These are phyloP conservation scores for Tolypocladium tundrense DNA, from an alignment of 2,329 filamentous ascomycete species.

Conservation along the genomic window DNA sequence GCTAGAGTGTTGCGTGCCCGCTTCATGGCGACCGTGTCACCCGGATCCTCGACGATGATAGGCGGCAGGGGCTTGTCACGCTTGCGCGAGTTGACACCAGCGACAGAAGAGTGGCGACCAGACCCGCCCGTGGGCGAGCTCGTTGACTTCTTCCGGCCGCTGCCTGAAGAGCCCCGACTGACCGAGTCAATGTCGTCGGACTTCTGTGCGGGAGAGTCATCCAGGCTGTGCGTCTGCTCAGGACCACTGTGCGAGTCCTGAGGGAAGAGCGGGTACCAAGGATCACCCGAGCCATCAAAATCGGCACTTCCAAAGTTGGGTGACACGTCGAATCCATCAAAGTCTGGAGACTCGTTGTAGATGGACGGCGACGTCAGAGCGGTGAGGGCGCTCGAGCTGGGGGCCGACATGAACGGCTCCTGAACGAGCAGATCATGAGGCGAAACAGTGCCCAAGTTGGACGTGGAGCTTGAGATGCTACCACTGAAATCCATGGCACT, in stretches of 20 bases:
- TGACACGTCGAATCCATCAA: slow-evolving; percentile 67
- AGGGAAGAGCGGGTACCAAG: slow-evolving; percentile 69
- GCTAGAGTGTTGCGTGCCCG: slow-evolving; percentile 88
- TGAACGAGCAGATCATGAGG: slow-evolving; percentile 70
- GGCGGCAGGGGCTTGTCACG: slow-evolving; percentile 73
- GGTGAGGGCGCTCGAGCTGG: slow-evolving; percentile 73
- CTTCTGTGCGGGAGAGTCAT: slow-evolving; percentile 31
- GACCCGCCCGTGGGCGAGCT: slow-evolving; percentile 28
- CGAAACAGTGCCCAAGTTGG: slow-evolving; percentile 63
- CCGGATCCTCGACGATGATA: slow-evolving; percentile 64
- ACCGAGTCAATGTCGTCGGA: slow-evolving; percentile 39
- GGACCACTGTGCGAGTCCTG: slow-evolving; percentile 25
- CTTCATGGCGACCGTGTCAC: slow-evolving; percentile 74
- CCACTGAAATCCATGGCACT: slow-evolving; percentile 40
- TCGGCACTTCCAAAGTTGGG: slow-evolving; percentile 60
- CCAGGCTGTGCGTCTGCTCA: slow-evolving; percentile 15
- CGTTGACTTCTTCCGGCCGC: slow-evolving; percentile 36
- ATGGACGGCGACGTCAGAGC: slow-evolving; percentile 78
- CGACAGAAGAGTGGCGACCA: slow-evolving; percentile 54
- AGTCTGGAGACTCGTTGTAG: slow-evolving; percentile 66
- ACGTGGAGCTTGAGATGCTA: slow-evolving; percentile 37
- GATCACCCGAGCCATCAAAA: slow-evolving; percentile 37
- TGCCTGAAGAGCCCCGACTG: slow-evolving; percentile 25
- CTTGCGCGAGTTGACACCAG: slow-evolving; percentile 63
- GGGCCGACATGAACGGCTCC: slow-evolving; percentile 62